Evolutionary conservation across 305 asterid genomes (phyloP).

Genomic region (Fraxinus sp.): DNA sequence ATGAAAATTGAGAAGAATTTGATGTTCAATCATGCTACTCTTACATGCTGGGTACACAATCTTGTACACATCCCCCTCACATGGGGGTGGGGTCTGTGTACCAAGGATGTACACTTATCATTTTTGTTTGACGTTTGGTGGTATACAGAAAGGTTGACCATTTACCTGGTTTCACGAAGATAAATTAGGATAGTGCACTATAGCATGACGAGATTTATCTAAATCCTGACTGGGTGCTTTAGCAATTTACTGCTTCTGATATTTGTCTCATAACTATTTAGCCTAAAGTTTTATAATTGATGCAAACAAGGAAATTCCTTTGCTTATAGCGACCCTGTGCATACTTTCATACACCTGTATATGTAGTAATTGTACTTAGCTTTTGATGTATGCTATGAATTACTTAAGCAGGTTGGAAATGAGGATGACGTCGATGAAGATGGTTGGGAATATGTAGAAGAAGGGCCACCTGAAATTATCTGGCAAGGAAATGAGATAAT

Average conservation of each 20-base stretch:
- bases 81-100: too few relatives aligned
- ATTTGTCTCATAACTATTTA: background rate
- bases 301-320: background rate
- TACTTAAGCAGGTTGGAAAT: conserved; percentile 42
- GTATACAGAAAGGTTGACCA: background rate
- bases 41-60: too few relatives aligned
- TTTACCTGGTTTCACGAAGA: background rate
- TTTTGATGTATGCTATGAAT: background rate
- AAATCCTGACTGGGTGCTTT: conserved; percentile 7
- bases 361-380: background rate
- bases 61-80: too few relatives aligned
- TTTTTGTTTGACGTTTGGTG: background rate
- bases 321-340: background rate
- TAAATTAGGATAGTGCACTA: background rate
- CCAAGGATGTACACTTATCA: too few relatives aligned
- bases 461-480: conserved; percentile 94
- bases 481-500: conserved; percentile 98
- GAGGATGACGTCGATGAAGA: conserved; percentile 53
- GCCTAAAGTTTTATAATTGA: background rate
- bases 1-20: background rate
- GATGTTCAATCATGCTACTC: background rate
- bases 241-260: background rate
- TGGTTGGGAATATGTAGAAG: conserved; percentile 93
- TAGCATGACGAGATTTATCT: background rate
- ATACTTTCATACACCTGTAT: conserved; percentile 9